A percentile compares a stretch with the other conserved stretches of the same genome.
phyloP scores from a whole-genome alignment of 306 rosid genomes.

The Trichosanthes truncata region DNA sequence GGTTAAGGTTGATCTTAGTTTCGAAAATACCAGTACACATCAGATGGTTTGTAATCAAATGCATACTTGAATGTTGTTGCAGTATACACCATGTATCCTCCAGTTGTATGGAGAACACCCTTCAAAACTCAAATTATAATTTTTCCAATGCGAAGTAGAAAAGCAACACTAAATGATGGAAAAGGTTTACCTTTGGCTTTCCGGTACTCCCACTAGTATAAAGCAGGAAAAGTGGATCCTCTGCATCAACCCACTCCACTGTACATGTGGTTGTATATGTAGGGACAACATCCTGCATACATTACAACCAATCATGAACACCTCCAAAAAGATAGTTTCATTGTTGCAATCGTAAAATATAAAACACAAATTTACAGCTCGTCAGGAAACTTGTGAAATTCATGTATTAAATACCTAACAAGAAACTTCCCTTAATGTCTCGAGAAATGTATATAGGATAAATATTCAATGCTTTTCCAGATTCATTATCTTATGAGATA shows the following conservation, averaged over 20 bases:
- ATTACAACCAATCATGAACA: slow-evolving; percentile 14
- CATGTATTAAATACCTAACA: background rate
- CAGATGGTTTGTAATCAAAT: slow-evolving; percentile 84
- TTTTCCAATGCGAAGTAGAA: slow-evolving; percentile 8
- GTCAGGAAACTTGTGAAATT: background rate
- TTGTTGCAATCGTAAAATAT: background rate
- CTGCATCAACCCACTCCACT: slow-evolving; percentile 99
- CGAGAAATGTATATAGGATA: background rate
- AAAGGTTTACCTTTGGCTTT: slow-evolving; percentile 70
- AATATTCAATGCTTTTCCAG: background rate
- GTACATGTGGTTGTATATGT: slow-evolving; percentile 60
- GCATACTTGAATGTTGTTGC: slow-evolving; percentile 98
- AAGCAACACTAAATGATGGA: slow-evolving; percentile 1
- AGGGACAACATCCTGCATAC: slow-evolving; percentile 67
- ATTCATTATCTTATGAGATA: background rate
- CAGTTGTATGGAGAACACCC: slow-evolving; percentile 97
- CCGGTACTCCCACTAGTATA: slow-evolving; percentile 99
- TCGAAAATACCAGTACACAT: slow-evolving; percentile 68
- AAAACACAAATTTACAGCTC: slow-evolving; percentile 14
- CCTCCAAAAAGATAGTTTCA: background rate
- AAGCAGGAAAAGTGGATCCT: slow-evolving; percentile 90
- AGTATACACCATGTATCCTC: slow-evolving; percentile 94
- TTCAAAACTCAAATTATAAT: slow-evolving; percentile 18
- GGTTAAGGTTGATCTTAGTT: slow-evolving; percentile 12
- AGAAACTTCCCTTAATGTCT: background rate